A percentile compares a stretch with the other conserved stretches of the same genome.
Evolutionary conservation across 176 grass and related monocot genomes (phyloP).

Genomic region (Aegilops bicornis): DNA sequence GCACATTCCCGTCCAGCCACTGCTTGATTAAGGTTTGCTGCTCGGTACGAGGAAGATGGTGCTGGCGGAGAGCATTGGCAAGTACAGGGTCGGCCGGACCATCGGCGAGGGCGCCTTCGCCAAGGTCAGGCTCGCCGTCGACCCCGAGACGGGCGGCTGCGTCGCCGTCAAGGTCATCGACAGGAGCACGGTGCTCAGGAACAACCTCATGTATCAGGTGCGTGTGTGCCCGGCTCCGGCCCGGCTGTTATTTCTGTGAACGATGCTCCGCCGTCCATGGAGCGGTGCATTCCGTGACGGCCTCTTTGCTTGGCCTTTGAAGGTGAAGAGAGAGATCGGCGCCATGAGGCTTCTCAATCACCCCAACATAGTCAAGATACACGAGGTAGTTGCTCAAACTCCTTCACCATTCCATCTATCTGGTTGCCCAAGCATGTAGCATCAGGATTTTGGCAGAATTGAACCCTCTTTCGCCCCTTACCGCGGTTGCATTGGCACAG

Average conservation of each 20-base stretch:
- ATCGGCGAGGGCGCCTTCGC: constrained; percentile 74
- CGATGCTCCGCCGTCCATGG: background rate
- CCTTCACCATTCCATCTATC: background rate
- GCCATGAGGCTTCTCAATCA: constrained; percentile 73
- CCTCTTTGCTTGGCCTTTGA: constrained; percentile 4
- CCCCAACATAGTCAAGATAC: constrained; percentile 73
- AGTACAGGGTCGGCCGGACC: constrained; percentile 58
- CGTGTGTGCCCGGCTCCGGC: background rate
- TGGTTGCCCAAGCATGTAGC: background rate
- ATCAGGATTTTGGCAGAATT: background rate
- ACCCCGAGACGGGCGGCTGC: constrained; percentile 39
- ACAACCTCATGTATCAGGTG: constrained; percentile 69
- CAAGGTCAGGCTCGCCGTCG: constrained; percentile 61
- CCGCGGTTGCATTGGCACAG: background rate
- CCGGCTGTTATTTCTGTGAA: background rate
- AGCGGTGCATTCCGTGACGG: too few relatives aligned
- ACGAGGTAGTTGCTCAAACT: constrained; percentile 38
- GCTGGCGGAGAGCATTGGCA: constrained; percentile 42
- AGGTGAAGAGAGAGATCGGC: constrained; percentile 72
- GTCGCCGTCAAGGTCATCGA: constrained; percentile 75
- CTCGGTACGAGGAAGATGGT: constrained; percentile 28
- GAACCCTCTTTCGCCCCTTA: background rate
- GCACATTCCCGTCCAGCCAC: background rate
- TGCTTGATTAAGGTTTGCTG: background rate
- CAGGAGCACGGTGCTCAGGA: constrained; percentile 50